Percentiles rank a stretch among this genome's conserved stretches.
phyloP scores from a whole-genome alignment of 129 eudicot species.

The Pseudognaphalium luteoalbum region DNA sequence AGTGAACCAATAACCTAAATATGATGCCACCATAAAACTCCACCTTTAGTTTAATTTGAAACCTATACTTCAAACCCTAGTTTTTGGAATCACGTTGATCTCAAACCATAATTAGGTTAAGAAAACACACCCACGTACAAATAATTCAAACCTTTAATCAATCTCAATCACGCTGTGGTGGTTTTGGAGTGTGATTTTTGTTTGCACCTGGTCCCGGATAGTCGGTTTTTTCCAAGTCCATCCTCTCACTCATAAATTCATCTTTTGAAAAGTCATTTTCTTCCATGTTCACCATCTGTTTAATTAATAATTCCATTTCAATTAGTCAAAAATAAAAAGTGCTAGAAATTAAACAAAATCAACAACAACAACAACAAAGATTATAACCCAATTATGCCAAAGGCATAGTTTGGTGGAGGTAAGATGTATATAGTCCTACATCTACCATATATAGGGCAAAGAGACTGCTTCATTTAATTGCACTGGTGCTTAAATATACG shows the following conservation, averaged over 20 bases:
- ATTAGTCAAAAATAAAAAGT: constrained; percentile 1
- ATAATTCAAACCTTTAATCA: constrained; percentile 16
- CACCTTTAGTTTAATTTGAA: not conserved
- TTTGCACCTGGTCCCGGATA: constrained; percentile 61
- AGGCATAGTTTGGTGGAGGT: too few species aligned
- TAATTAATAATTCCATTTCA: constrained; percentile 16
- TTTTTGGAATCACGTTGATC: constrained; percentile 17
- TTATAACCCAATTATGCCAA: too few species aligned
- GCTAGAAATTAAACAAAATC: too few species aligned
- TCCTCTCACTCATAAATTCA: constrained; percentile 42
- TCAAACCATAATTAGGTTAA: constrained; percentile 35
- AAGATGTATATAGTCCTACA: too few species aligned
- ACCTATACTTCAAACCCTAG: constrained; percentile 28
- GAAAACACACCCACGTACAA: constrained; percentile 22
- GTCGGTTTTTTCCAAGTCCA: constrained; percentile 56
- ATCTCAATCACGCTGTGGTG: constrained; percentile 35
- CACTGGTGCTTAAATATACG: constrained; percentile 6
- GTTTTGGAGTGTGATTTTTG: constrained; percentile 52
- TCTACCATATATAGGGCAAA: too few species aligned
- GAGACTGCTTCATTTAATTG: constrained; percentile 14
- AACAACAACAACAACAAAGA: too few species aligned
- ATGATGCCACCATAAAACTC: constrained; percentile 24
- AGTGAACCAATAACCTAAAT: constrained; percentile 18
- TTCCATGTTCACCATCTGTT: constrained; percentile 31
- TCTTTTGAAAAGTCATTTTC: constrained; percentile 26